Evolutionary conservation across 1,284 basidiomycete genomes (phyloP).

Genomic region (Sporisorium exsertum): DNA sequence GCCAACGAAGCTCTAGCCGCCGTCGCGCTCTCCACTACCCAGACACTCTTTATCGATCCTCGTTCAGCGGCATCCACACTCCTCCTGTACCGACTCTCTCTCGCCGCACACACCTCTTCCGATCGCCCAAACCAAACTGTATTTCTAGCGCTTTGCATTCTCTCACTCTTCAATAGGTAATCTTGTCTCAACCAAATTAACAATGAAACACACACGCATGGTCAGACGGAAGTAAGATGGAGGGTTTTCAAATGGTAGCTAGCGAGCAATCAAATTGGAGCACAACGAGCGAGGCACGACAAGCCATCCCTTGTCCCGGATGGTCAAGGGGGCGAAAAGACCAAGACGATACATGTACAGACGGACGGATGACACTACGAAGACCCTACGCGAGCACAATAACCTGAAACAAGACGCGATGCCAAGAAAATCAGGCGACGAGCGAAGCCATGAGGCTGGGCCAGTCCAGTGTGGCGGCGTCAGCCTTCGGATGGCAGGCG

Average conservation of each 20-base stretch:
- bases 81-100: background rate
- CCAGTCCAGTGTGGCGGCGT: constrained; percentile 34
- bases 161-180: background rate
- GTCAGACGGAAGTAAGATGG: background rate
- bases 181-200: background rate
- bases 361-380: constrained; percentile 9
- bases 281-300: background rate
- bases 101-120: background rate
- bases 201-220: background rate
- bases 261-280: background rate
- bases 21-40: background rate
- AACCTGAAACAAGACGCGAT: constrained; percentile 1
- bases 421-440: constrained; percentile 16
- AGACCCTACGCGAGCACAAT: background rate
- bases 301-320: background rate
- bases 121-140: background rate
- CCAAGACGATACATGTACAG: constrained; percentile 12
- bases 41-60: no score
- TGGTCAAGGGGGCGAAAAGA: background rate
- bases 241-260: constrained; percentile 5
- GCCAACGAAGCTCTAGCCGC: background rate
- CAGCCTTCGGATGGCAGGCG: constrained; percentile 10
- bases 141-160: background rate
- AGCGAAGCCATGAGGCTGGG: constrained; percentile 35
- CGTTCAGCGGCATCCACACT: background rate